Base-by-base conservation (phyloP, 2,329 filamentous ascomycete genomes). In the Epichloe amarillans region DNA sequence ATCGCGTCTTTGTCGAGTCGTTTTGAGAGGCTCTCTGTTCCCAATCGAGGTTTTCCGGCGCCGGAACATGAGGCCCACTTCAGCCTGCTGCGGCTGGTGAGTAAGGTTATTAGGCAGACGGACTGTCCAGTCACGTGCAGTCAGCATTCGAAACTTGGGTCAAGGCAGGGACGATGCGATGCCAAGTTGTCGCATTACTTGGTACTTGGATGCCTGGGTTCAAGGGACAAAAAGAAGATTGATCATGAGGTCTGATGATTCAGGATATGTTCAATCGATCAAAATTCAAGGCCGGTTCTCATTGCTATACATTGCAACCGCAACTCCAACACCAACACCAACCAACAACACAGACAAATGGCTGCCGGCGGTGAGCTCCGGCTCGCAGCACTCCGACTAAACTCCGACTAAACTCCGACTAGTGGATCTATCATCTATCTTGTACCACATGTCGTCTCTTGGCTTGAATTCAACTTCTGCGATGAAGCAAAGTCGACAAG, bases 21-120 rank as follows among this genome's bases (percentile, higher is more conserved):
- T 52, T 40, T 8, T 30, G 46, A 21, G 46, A 49, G 38, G 52
- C 50, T 46, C 43, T 33, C 23, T 19, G 21, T 21, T 47, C 37
- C 50, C 52, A 55, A 55, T 55, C 36, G 51, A 59, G 56, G 58
- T 60, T 59, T 60, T 58, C 55, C 57, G 53, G 44, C 38, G 26
- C 40, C 39, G 40, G 37, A 33, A 35, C 26, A 38, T 40, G 19
- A 15, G 38, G 45, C 44, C 48, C 48, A 50, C 48, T 46, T 37
- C 47, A 37, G n/a, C 41, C 23, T 46, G 26, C 17, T 46, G 46
- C 19, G 4, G 43, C 19, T 33, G 42, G 12, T 26, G 23, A 4
- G 17, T 19, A 14, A 14, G 37, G 35, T 17, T 12, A 26, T 17
- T 12, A 26, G 19, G 17, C n/a, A 40, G 30, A n/a, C 4, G 3